These are phyloP conservation scores for Paramecium pentaurelia DNA, from an alignment of 73 alveolate genomes.

Conservation along the genomic window DNA sequence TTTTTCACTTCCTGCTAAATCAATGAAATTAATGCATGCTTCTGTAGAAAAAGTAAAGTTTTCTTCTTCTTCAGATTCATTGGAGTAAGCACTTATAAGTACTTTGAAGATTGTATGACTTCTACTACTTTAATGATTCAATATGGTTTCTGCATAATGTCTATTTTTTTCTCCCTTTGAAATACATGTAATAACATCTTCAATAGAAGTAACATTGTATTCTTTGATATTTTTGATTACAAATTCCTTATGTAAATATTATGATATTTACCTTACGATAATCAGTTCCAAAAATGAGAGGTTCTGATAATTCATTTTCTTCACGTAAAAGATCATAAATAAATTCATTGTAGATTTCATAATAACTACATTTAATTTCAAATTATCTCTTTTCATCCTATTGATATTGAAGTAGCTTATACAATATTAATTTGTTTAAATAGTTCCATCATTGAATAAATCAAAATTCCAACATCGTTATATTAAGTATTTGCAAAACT, in stretches of 20 bases:
- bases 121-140: constrained; percentile 81
- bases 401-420: background rate
- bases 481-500: background rate
- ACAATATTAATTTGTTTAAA: constrained; percentile 24
- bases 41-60: constrained; percentile 58
- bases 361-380: constrained; percentile 85
- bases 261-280: constrained; percentile 48
- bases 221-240: constrained; percentile 76
- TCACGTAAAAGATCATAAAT: constrained; percentile 91
- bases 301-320: constrained; percentile 69
- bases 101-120: constrained; percentile 81
- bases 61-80: constrained; percentile 51
- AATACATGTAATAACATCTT: constrained; percentile 72
- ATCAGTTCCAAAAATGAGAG: constrained; percentile 66
- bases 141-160: constrained; percentile 85
- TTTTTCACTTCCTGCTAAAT: constrained; percentile 63
- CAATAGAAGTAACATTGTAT: constrained; percentile 67
- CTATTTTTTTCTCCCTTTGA: constrained; percentile 79
- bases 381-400: constrained; percentile 41
- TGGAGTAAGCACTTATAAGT: constrained; percentile 52
- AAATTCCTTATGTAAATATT: constrained; percentile 42
- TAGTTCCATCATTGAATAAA: constrained; percentile 19
- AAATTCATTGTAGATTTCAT: constrained; percentile 96
- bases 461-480: constrained; percentile 5
- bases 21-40: constrained; percentile 56